Base-by-base conservation (phyloP, 2,329 filamentous ascomycete species). In the Aureobasidium sp. region DNA sequence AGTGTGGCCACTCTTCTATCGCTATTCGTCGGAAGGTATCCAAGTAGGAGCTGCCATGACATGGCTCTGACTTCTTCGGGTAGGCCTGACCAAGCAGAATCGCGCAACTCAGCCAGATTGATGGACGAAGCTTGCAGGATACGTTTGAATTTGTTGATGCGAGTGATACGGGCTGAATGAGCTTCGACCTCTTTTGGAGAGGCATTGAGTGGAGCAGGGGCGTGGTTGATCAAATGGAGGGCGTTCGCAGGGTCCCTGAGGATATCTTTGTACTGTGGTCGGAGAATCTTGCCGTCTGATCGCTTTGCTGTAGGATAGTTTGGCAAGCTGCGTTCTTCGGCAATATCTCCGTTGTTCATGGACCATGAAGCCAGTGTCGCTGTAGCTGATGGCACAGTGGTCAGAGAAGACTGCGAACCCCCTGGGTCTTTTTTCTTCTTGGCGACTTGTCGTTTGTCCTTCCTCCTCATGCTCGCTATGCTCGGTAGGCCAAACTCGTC, bases 121-220 rank as follows among this genome's bases (percentile, higher is more conserved):
- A 99, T 94, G 1, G 90, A 91, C 44, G 90, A 96, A 27, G 93
- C 86, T 76, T 99, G 94, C 6, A 99, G 80, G 58, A 99, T 90
- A 69, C 88, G 89, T 75, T 99, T 99, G 78, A 99, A 99, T 72
- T 97, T 97, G 77, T 99, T 97, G 73, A 99, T 99, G 65, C 94
- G 87, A 7, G 90, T 89, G 68, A 96, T 94, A 63, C 91, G 86
- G 49, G 92, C 89, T 62, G 89, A 92, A 71, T 96, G 87, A 13
- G 87, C 88, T 71, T 97, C 93, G 21, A 87, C 80, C 71, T 97
- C 91, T 72, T 95, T 97, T 1, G 87, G 82, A 0, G 86, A 83
- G 2, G 92, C 90, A 70, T 88, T 87, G 30, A 82, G 76, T 11
- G 90, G 85, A 48, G 89, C 80, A 0, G 89, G 78, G 5, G 91